These are phyloP conservation scores for Paspalum notatum DNA, from an alignment of 176 grass and related monocot species.

Conservation along the genomic window DNA sequence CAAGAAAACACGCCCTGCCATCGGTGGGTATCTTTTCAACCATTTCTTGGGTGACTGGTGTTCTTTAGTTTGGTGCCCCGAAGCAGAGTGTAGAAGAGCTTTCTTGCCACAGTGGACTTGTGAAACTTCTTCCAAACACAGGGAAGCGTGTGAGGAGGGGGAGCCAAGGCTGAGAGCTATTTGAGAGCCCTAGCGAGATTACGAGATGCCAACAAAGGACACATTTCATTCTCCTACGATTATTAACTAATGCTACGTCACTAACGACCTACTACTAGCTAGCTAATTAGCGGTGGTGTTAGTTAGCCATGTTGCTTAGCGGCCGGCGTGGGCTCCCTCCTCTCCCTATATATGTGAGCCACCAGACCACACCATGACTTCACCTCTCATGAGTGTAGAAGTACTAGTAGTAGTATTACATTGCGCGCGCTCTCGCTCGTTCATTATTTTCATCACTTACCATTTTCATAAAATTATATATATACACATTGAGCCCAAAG, in stretches of 20 bases:
- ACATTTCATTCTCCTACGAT: slow-evolving; percentile 1
- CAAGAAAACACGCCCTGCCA: too few species aligned
- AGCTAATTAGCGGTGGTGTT: neutral
- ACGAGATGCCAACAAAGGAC: neutral
- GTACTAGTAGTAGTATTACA: too few species aligned
- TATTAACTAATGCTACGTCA: neutral
- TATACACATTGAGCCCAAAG: neutral
- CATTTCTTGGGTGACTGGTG: neutral
- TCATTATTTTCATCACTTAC: neutral
- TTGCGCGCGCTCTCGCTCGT: neutral
- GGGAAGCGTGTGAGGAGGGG: neutral
- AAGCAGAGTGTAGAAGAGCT: neutral
- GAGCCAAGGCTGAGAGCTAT: neutral
- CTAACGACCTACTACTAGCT: neutral
- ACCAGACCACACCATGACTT: neutral
- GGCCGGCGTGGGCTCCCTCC: neutral
- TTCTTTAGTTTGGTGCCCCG: neutral
- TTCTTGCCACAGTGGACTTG: neutral
- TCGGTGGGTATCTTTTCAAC: too few species aligned
- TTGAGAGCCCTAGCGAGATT: too few species aligned
- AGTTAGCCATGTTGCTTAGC: neutral
- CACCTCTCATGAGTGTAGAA: neutral
- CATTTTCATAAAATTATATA: neutral
- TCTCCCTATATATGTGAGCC: slow-evolving; percentile 13
- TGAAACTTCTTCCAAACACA: slow-evolving; percentile 10